Evolutionary conservation across 371 early-diverging fungal genomes (phyloP), one percentile per base, ranked within the genome.

Genomic region (Thermomucor indicae-seudaticae): DNA sequence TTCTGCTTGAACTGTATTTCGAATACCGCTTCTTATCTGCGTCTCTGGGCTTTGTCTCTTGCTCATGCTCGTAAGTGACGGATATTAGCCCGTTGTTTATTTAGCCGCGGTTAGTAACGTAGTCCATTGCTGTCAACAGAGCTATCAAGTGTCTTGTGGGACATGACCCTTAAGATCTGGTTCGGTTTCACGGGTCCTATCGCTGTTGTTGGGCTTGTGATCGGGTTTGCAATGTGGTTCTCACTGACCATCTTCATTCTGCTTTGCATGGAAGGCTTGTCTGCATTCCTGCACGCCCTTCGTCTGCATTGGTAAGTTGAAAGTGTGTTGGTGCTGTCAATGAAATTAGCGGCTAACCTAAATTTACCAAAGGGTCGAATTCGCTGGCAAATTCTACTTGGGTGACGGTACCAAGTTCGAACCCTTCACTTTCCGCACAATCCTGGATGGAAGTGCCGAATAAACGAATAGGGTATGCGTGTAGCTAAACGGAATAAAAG

Each of bases 41-140:
- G 99, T 67, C 84, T 99, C 35, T 99, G 99, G 99, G 99, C 99
- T 28, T 81, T 99, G 57, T 95, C 95, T 38, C 85, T 99, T 49
- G 99, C 99, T 1, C 99, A 99, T 67, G 95, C 98, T 24, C 98
- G 86, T 88, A 75, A 54, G 73, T 69, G 11, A 10, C 20, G 16
- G 2, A 16, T 31, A 32, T 50, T 29, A 39, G 41, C n/a, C 29
- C 45, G 30, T 41, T 16, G n/a, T 40, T 29, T 30, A 2, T 54
- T 27, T 46, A 14, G 16, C 14, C 29, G n/a, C 6, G 24, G 3
- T 2, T 0, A 6, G 39, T 30, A 39, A 49, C 16, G 6, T 3
- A 6, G 17, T 12, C 0, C 43, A 17, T 24, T 24, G n/a, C n/a
- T n/a, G n/a, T n/a, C n/a, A n/a, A 38, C 54, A 86, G 85, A 99